Evolutionary conservation across 495 filamentous ascomycete species (phyloP), one percentile per base, ranked within the genome.

Genomic region (Sordaria brevicollis): DNA sequence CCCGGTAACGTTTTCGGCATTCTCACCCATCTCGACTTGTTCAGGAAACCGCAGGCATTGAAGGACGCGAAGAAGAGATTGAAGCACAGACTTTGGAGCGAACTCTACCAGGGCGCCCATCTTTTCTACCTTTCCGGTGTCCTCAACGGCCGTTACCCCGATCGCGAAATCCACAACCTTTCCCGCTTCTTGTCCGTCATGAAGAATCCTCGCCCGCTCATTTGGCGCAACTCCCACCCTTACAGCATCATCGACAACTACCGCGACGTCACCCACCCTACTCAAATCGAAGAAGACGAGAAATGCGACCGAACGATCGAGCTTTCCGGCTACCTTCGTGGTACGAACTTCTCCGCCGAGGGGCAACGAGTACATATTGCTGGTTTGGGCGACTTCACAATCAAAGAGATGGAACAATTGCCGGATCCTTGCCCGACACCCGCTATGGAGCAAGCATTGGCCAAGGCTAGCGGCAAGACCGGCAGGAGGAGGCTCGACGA

Each of bases 1-100:
- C 95, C 95, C 9, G 94, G 94, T 71, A 99, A 99, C 74, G 93
- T 99, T 25, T 98, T 98, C 76, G 96, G 96, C 34, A 93, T 99
- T 66, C 85, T 98, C 34, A 97, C 95, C 15, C 96, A 98, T 86
- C 84, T 99, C 41, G 95, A 99, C 79, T 85, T 97, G 3, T 99
- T 98, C 83, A 88, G 89, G 79, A 97, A 95, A 72, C 95, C 95
- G 66, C 92, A 93, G 71, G 90, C 93, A 2, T 80, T 99, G 35
- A 91, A 90, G 73, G 88, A 92, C 72, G 92, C 94, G 13, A 99
- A 99, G 83, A 99, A 99, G 84, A 85, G 93, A 70, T 80, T 99
- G 57, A 99, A 99, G 82, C 91, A 97, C 80, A 86, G 95, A 68
- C 91, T 99, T 74, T 99, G 95, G 95, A 93, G 88, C 73, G 95